Base-by-base conservation (phyloP, 768 basidiomycete genomes). In the Mycena leptocephala region DNA sequence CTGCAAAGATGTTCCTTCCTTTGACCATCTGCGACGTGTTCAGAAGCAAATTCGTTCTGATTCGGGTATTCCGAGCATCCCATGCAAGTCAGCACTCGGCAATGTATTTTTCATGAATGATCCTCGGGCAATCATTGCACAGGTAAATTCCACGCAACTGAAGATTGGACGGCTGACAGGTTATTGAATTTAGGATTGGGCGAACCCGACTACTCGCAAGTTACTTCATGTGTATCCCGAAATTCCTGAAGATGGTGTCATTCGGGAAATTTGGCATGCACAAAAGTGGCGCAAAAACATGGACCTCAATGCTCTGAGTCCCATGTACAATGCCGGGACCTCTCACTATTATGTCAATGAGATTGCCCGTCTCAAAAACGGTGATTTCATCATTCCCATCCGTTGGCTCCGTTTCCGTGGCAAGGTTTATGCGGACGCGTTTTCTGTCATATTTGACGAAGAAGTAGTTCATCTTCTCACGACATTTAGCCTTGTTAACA, bases 51-150 rank as follows among this genome's bases (percentile, higher is more conserved):
- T 75, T 18, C 74, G 69, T 18, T 10, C 58, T 5, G 43, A 75
- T 9, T 69, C n/a, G 26, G 62, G 74, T 14, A 64, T 75, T 18
- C 67, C 74, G 26, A 53, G 8, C 22, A 68, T 62, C 30, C 68
- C 66, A 1, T 70, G 61, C 33, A 65, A 66, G 18, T 69, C 74
- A 22, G 9, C 28, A 7, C 66, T 33, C 3, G 73, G 73, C 16
- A 74, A 74, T 24, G 41, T 74, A 5, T 75, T 75, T 37, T 70
- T 63, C 26, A 75, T 75, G 59, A 75, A 70, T 55, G 68, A 75
- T 46, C 74, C 74, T 10, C 30, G 58, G 0, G 68, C 66, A 18
- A 48, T 75, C 10, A 70, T 75, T 39, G 66, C 66, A 14, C 58
- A 70, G 66, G 74, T 70, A 20, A 20, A 11, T 46, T 33, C 11